phyloP scores from a whole-genome alignment of 495 filamentous ascomycete genomes.

The Aspergillus heteromorphus region DNA sequence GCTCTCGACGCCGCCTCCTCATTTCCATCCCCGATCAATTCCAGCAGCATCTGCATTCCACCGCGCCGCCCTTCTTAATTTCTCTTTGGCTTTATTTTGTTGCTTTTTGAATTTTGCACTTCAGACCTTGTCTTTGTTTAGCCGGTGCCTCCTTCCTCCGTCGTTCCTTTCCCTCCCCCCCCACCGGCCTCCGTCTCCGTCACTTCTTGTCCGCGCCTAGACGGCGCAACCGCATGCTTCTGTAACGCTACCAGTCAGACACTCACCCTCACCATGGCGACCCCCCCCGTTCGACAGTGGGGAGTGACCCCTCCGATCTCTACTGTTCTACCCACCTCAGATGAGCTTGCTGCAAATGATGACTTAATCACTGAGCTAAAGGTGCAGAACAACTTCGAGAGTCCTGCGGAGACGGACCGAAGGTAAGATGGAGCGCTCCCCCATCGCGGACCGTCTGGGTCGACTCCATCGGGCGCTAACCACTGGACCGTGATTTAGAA shows the following conservation, averaged over 20 bases:
- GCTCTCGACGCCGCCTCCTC: constrained; percentile 1
- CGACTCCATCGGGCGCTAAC: constrained; percentile 5
- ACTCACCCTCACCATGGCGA: constrained; percentile 50
- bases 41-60: not conserved
- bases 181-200: not conserved
- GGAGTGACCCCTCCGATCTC: constrained; percentile 87
- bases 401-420: constrained; percentile 68
- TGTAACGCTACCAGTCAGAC: constrained; percentile 8
- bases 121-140: not conserved
- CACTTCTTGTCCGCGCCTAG: not conserved
- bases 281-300: constrained; percentile 51
- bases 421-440: constrained; percentile 53
- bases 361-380: constrained; percentile 73
- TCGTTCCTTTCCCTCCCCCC: not conserved
- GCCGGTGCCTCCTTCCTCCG: not conserved
- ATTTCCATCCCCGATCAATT: not conserved
- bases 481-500: constrained; percentile 16
- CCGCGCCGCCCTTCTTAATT: not conserved
- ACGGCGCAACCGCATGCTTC: constrained; percentile 11
- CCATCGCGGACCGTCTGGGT: not conserved
- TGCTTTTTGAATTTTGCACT: not conserved
- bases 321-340: constrained; percentile 61
- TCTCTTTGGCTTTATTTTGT: not conserved
- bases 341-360: constrained; percentile 69
- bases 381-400: constrained; percentile 87